Evolutionary conservation across 2,329 filamentous ascomycete species (phyloP).

Genomic region (Fusarium tuaranense): DNA sequence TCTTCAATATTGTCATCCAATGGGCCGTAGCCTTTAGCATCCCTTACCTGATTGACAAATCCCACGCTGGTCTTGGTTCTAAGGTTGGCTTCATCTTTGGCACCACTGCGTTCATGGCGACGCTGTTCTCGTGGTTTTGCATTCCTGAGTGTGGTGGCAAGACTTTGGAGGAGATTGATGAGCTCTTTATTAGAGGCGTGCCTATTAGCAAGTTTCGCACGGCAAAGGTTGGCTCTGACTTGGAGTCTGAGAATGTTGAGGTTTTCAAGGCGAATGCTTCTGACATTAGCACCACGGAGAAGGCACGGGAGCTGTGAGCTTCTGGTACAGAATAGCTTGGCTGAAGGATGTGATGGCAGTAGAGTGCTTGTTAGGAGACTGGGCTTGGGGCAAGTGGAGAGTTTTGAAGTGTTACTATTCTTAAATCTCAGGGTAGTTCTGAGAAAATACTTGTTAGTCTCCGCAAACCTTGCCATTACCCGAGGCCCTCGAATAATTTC

Average conservation of each 20-base stretch:
- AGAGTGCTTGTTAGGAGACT: not conserved
- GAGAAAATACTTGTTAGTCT: not conserved
- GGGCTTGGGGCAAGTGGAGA: not conserved
- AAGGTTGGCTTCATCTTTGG: constrained; percentile 33
- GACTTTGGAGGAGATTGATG: constrained; percentile 25
- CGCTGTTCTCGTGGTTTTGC: constrained; percentile 21
- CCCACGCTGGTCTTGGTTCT: constrained; percentile 48
- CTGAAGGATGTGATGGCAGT: not conserved
- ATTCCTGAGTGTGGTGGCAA: constrained; percentile 23
- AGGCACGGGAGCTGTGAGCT: not conserved
- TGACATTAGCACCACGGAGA: not conserved
- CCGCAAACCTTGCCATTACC: not conserved
- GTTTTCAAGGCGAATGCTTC: not conserved
- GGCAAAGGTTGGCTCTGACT: not conserved
- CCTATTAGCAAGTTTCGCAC: constrained; percentile 2
- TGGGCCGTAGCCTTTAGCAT: constrained; percentile 50
- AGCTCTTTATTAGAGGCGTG: constrained; percentile 5
- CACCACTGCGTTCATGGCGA: not conserved
- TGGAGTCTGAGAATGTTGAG: not conserved
- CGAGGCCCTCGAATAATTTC: not conserved
- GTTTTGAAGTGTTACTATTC: not conserved
- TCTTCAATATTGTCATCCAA: constrained; percentile 48
- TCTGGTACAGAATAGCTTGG: no score
- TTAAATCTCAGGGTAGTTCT: not conserved
- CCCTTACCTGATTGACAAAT: constrained; percentile 51